A percentile compares a stretch with the other conserved stretches of the same genome.
phyloP scores from a whole-genome alignment of 2,329 filamentous ascomycete genomes.

The Colletotrichum sojae region DNA sequence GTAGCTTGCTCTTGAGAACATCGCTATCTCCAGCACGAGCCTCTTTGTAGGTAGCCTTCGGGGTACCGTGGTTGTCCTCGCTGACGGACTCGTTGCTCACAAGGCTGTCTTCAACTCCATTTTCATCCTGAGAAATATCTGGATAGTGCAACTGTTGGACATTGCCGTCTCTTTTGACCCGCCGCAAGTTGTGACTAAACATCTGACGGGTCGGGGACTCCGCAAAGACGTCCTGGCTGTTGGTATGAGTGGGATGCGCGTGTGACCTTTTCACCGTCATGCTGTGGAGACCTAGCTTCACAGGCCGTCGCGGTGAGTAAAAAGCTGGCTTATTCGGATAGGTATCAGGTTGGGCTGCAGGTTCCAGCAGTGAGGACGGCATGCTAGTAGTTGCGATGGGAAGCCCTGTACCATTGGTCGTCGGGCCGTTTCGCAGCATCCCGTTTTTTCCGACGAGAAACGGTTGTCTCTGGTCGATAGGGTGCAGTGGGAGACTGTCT shows the following conservation, averaged over 20 bases:
- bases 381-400: constrained; percentile 42
- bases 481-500: constrained; percentile 13
- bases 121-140: constrained; percentile 7
- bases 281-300: constrained; percentile 58
- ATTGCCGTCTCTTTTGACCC: constrained; percentile 13
- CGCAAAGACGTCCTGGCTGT: constrained; percentile 47
- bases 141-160: neutral
- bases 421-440: constrained; percentile 49
- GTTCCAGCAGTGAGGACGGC: constrained; percentile 42
- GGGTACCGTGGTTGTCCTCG: constrained; percentile 39
- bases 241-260: constrained; percentile 44
- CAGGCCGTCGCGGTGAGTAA: constrained; percentile 44
- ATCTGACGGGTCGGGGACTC: constrained; percentile 43
- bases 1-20: constrained; percentile 43
- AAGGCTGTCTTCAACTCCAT: constrained; percentile 33
- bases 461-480: constrained; percentile 43
- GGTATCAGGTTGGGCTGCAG: constrained; percentile 36
- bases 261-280: constrained; percentile 48
- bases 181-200: constrained; percentile 35
- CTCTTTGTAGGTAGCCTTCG: constrained; percentile 42
- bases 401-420: constrained; percentile 42
- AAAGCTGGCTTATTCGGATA: constrained; percentile 18
- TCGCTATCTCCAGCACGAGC: constrained; percentile 42
- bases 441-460: constrained; percentile 55
- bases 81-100: constrained; percentile 29